These are phyloP conservation scores for Xylaria sp. DNA, from an alignment of 2,329 filamentous ascomycete species.

Conservation along the genomic window DNA sequence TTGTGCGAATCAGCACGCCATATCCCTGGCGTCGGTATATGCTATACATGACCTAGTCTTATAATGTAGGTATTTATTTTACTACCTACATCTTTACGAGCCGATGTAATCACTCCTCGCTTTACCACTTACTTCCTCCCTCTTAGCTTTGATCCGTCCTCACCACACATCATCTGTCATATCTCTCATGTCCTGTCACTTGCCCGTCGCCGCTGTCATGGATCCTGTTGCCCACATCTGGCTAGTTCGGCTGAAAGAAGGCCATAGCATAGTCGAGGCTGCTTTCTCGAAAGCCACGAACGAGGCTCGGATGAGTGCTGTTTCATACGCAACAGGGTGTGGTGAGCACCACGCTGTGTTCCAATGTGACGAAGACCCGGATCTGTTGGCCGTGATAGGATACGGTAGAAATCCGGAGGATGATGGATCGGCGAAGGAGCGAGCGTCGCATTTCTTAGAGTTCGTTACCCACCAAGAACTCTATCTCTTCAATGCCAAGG, in stretches of 20 bases:
- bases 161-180: neutral
- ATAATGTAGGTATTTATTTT: slow-evolving; percentile 6
- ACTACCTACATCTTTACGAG: neutral
- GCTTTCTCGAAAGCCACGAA: slow-evolving; percentile 26
- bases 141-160: neutral
- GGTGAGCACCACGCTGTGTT: slow-evolving; percentile 26
- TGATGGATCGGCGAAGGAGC: neutral
- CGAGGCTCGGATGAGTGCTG: slow-evolving; percentile 4
- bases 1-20: neutral
- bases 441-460: slow-evolving; percentile 5
- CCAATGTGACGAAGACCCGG: slow-evolving; percentile 33
- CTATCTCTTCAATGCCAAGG: slow-evolving; percentile 14
- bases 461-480: slow-evolving; percentile 25
- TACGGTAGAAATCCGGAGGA: neutral
- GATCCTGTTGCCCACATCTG: slow-evolving; percentile 25
- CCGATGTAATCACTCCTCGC: slow-evolving; percentile 2
- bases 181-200: neutral
- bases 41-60: neutral
- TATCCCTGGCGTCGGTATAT: slow-evolving; percentile 4
- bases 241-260: slow-evolving; percentile 30
- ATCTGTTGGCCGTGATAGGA: slow-evolving; percentile 29
- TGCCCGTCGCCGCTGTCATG: slow-evolving; percentile 21
- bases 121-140: neutral
- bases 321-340: slow-evolving; percentile 9
- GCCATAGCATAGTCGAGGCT: slow-evolving; percentile 33